Conservation (phyloP, 2,329 filamentous ascomycete species). For the Pseudogymnoascus sp. region DNA sequence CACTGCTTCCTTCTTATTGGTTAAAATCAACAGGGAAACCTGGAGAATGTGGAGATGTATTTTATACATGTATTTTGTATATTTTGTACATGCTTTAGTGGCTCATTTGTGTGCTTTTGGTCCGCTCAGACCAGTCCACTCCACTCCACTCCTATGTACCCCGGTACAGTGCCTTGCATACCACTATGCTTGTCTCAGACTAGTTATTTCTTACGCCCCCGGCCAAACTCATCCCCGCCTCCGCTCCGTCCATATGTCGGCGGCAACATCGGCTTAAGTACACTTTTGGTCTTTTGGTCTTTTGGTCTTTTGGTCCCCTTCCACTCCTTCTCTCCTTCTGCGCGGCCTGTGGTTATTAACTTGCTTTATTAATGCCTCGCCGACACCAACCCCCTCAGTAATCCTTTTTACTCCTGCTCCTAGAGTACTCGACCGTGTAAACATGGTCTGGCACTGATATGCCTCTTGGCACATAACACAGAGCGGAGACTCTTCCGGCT, state of each 20-base stretch:
- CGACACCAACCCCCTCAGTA: neutral
- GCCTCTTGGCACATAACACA: neutral
- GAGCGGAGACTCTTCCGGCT: neutral
- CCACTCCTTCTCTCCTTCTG: too few relatives aligned
- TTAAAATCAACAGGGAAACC: neutral
- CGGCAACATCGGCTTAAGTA: neutral
- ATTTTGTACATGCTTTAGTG: neutral
- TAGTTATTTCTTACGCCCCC: neutral
- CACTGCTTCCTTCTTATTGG: neutral
- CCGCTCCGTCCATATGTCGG: neutral
- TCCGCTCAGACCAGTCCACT: neutral
- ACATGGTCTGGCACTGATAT: neutral
- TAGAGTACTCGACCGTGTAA: neutral
- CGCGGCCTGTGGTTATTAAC: neutral
- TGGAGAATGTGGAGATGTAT: conserved; percentile 6
- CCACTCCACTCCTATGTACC: neutral
- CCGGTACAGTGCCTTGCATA: conserved; percentile 3
- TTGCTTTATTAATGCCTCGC: conserved; percentile 1
- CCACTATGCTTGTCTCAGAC: neutral
- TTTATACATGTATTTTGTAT: neutral
- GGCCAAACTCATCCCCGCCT: neutral
- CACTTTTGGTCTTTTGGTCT: neutral
- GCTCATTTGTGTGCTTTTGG: neutral
- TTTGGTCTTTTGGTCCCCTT: too few relatives aligned
- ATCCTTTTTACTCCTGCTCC: neutral